Evolutionary conservation across 2,329 filamentous ascomycete species (phyloP).

Genomic region (Diaporthe vexans): DNA sequence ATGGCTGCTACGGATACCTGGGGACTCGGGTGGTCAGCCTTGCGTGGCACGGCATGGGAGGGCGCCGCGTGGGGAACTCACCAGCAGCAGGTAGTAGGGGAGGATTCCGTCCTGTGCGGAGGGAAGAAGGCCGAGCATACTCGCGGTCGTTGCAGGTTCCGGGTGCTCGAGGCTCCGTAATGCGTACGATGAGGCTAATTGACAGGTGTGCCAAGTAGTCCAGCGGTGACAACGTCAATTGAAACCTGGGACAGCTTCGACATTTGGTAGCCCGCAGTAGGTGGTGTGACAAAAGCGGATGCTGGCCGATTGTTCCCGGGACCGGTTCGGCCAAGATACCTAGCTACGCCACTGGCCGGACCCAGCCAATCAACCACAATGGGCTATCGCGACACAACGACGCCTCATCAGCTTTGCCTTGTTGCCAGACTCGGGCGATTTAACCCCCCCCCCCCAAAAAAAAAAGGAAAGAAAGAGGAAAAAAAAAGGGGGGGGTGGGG

Average conservation of each 20-base stretch:
- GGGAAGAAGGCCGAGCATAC: constrained; percentile 63
- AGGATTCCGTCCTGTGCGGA: constrained; percentile 67
- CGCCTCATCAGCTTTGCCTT: neutral
- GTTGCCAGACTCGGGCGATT: neutral
- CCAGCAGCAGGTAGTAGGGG: constrained; percentile 71
- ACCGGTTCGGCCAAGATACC: constrained; percentile 9
- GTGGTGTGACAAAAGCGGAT: constrained; percentile 27
- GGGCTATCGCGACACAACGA: neutral
- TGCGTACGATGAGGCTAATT: neutral
- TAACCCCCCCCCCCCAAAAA: no score
- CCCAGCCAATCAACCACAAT: neutral
- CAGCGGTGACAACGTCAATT: neutral
- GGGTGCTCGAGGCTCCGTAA: neutral
- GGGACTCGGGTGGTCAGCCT: neutral
- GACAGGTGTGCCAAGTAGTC: neutral
- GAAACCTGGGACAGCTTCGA: neutral
- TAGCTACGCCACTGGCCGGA: neutral
- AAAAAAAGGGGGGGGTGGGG: no score
- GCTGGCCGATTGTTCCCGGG: neutral
- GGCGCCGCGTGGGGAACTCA: constrained; percentile 51
- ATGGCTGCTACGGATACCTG: constrained; percentile 87
- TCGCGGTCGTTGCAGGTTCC: neutral
- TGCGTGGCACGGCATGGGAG: neutral
- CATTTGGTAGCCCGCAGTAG: neutral
- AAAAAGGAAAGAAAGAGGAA: neutral